A percentile compares a stretch with the other conserved stretches of the same genome.
Conservation (phyloP, 1,284 basidiomycete genomes). For the Ceratobasidium papillatum region DNA sequence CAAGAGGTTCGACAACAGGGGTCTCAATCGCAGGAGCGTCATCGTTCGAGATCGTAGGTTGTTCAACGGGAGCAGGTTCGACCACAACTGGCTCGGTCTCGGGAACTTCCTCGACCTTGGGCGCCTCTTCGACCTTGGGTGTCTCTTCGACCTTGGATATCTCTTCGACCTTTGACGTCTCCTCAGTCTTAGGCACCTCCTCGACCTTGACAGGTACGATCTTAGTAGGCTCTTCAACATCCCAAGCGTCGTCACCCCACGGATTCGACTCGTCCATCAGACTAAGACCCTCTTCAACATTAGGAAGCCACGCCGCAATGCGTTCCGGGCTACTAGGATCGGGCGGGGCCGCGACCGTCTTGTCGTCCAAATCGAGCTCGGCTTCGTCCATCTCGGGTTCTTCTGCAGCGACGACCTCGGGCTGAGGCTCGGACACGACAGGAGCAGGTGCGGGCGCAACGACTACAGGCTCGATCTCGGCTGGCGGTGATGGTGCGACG, state of each 20-base stretch:
- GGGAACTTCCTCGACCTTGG: background rate
- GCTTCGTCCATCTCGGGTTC: background rate
- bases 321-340: slow-evolving; percentile 5
- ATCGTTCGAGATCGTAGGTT: background rate
- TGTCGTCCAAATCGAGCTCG: background rate
- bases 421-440: background rate
- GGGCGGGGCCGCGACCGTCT: slow-evolving; percentile 3
- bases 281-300: background rate
- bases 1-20: background rate
- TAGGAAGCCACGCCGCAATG: background rate
- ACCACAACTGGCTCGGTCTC: background rate
- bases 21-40: background rate
- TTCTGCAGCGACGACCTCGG: background rate
- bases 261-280: background rate
- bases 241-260: background rate
- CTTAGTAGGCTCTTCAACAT: background rate
- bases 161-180: background rate
- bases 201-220: background rate
- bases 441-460: background rate
- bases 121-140: background rate
- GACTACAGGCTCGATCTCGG: background rate
- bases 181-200: background rate
- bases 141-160: background rate
- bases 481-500: background rate
- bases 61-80: background rate